Evolutionary conservation across 306 rosid species (phyloP).

Genomic region (Cicer yamashitae): DNA sequence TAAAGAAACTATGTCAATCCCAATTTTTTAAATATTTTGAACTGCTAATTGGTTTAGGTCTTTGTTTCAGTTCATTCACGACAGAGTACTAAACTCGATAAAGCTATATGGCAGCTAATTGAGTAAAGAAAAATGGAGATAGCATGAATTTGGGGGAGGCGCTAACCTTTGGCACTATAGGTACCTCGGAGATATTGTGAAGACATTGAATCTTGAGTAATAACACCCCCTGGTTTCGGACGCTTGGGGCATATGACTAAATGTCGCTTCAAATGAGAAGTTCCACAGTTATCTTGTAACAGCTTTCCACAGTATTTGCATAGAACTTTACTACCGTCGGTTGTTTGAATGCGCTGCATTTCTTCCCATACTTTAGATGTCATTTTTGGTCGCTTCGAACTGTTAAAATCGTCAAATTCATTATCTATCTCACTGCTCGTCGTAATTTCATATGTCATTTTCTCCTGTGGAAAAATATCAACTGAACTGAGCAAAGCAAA

Average conservation of each 20-base stretch:
- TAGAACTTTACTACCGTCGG: conserved; percentile 54
- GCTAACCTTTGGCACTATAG: conserved; percentile 39
- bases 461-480: conserved; percentile 43
- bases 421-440: conserved; percentile 40
- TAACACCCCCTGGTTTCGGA: conserved; percentile 47
- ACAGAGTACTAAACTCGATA: conserved; percentile 22
- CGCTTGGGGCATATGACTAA: conserved; percentile 54
- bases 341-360: conserved; percentile 55
- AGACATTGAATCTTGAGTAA: conserved; percentile 45
- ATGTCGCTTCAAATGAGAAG: conserved; percentile 65
- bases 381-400: conserved; percentile 55
- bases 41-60: not conserved
- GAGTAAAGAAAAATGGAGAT: conserved; percentile 24
- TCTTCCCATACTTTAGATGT: conserved; percentile 62
- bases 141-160: conserved; percentile 8
- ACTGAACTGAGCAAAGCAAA: conserved; percentile 44
- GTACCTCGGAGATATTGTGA: conserved; percentile 21
- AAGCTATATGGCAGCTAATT: conserved; percentile 10
- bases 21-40: conserved; percentile 4
- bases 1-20: not conserved
- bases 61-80: conserved; percentile 9
- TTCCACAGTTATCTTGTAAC: conserved; percentile 62
- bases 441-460: conserved; percentile 51
- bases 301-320: conserved; percentile 56
- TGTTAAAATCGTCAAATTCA: conserved; percentile 52